Conservation (phyloP, 768 basidiomycete genomes). For the Lactarius psammicola region DNA sequence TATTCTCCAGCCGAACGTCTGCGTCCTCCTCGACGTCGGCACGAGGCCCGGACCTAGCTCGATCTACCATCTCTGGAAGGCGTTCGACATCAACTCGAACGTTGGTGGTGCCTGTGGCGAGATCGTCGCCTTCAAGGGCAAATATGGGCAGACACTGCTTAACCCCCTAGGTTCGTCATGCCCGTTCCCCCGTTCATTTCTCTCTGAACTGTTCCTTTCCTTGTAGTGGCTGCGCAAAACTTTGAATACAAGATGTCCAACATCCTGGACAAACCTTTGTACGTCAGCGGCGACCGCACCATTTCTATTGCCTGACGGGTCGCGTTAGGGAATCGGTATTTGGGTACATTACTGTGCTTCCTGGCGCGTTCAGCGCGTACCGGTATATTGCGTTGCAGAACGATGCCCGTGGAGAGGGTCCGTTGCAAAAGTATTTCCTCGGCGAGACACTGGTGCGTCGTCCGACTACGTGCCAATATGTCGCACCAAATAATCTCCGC, state of each 20-base stretch:
- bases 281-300: constrained; percentile 18
- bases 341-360: constrained; percentile 93
- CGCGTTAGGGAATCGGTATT: constrained; percentile 67
- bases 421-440: constrained; percentile 92
- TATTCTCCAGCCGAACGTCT: constrained; percentile 86
- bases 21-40: constrained; percentile 86
- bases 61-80: constrained; percentile 94
- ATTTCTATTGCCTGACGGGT: not conserved
- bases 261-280: constrained; percentile 87
- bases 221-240: constrained; percentile 79
- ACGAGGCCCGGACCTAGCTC: constrained; percentile 83
- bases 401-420: constrained; percentile 77
- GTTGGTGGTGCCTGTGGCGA: constrained; percentile 96
- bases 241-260: constrained; percentile 96
- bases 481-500: not conserved
- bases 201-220: not conserved
- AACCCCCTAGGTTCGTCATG: constrained; percentile 58
- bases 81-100: constrained; percentile 88
- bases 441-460: constrained; percentile 83
- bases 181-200: not conserved
- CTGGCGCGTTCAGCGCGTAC: constrained; percentile 91
- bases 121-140: constrained; percentile 89
- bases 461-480: not conserved
- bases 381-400: constrained; percentile 90
- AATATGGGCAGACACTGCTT: constrained; percentile 70